Evolutionary conservation across 2,329 filamentous ascomycete species (phyloP).

Genomic region (Neoscytalidium dimidiatum): DNA sequence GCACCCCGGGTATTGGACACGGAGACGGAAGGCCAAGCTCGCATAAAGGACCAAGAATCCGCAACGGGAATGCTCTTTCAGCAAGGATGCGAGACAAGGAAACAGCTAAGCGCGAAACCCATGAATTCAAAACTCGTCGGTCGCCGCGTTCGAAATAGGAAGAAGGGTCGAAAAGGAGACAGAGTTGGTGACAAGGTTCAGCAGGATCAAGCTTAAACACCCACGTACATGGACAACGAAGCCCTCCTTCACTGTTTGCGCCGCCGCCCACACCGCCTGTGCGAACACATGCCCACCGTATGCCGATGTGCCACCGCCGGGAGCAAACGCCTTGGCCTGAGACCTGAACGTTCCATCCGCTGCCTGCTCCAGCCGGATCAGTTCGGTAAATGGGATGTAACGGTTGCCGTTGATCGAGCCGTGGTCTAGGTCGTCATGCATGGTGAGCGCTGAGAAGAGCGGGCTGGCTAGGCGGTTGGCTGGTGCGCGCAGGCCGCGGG

Average conservation of each 20-base stretch:
- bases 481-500: not conserved
- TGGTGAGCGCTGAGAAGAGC: conserved; percentile 10
- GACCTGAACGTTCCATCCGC: conserved; percentile 40
- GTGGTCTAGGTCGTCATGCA: conserved; percentile 5
- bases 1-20: not conserved
- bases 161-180: not conserved
- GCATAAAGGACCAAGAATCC: not conserved
- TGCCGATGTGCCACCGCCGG: conserved; percentile 44
- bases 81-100: conserved; percentile 11
- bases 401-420: conserved; percentile 15
- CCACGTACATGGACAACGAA: conserved; percentile 54
- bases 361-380: conserved; percentile 44
- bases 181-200: not conserved
- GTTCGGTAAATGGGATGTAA: conserved; percentile 40
- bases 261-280: conserved; percentile 59
- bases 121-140: not conserved
- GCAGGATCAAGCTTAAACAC: not conserved
- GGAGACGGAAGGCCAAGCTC: not conserved
- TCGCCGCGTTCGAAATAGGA: not conserved
- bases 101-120: not conserved
- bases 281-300: conserved; percentile 61
- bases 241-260: conserved; percentile 53
- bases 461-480: not conserved
- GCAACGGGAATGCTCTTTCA: not conserved
- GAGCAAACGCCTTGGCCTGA: conserved; percentile 44